Evolutionary conservation across 495 filamentous ascomycete species (phyloP).

Genomic region (Halenospora varia): DNA sequence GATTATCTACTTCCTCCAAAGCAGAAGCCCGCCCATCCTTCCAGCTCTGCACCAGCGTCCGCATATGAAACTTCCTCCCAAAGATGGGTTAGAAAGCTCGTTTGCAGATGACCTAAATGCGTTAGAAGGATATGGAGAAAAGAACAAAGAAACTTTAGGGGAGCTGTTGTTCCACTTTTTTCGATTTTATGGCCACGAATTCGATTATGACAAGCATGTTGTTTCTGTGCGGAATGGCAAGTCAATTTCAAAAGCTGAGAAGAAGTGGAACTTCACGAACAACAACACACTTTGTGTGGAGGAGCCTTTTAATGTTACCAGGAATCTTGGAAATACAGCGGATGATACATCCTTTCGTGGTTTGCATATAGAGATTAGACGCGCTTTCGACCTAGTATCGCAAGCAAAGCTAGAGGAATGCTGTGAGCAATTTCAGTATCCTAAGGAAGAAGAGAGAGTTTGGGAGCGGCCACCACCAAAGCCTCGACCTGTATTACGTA

Average conservation of each 20-base stretch:
- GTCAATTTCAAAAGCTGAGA: slow-evolving; percentile 78
- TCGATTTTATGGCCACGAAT: slow-evolving; percentile 86
- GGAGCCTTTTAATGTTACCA: slow-evolving; percentile 88
- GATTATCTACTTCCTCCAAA: slow-evolving; percentile 95
- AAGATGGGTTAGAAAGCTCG: slow-evolving; percentile 60
- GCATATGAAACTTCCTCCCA: slow-evolving; percentile 52
- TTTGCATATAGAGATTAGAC: slow-evolving; percentile 81
- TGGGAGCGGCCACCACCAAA: slow-evolving; percentile 61
- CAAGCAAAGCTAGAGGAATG: slow-evolving; percentile 72
- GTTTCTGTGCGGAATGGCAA: slow-evolving; percentile 85
- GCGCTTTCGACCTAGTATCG: slow-evolving; percentile 77
- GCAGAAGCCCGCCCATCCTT: slow-evolving; percentile 79
- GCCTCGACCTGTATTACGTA: slow-evolving; percentile 47
- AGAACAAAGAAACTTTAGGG: slow-evolving; percentile 80
- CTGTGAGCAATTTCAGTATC: slow-evolving; percentile 81
- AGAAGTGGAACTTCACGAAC: slow-evolving; percentile 77
- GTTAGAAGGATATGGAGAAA: slow-evolving; percentile 66
- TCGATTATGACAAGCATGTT: slow-evolving; percentile 80
- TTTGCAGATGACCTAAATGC: slow-evolving; percentile 83
- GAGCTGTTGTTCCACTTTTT: slow-evolving; percentile 91
- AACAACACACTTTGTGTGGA: slow-evolving; percentile 86
- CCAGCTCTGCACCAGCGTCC: slow-evolving; percentile 80
- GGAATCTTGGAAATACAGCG: slow-evolving; percentile 96
- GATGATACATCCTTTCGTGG: slow-evolving; percentile 91
- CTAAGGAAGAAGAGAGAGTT: slow-evolving; percentile 73